Base-by-base conservation (phyloP, 371 early-diverging fungal species). In the Apophysomyces variabilis region DNA sequence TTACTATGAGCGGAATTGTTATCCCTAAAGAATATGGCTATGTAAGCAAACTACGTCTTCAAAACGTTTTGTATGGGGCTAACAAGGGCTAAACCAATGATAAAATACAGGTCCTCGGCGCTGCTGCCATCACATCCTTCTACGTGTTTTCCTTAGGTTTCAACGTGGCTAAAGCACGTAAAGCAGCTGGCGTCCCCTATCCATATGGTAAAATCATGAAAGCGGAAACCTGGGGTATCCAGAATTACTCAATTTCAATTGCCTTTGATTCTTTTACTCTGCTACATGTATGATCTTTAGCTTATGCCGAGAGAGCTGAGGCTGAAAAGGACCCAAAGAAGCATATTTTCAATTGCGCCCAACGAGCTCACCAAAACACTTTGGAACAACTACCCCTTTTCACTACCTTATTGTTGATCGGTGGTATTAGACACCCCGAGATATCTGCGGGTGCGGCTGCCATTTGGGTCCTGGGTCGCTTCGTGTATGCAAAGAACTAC, bases 331-430 rank as follows among this genome's bases (percentile, higher is more conserved):
- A 87, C 63, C 75, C 73, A 26, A 82, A 80, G 68, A 89, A 89
- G 71, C 66, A 80, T 66, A 43, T 85, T 38, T 89, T 89, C 77
- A 88, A 89, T 79, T 89, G 91, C 78, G 68, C 77, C 64, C 91
- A 91, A 73, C 85, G 91, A 54, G 88, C 85, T 37, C 91, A 91
- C 75, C 91, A 89, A 68, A 78, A 79, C 60, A 70, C 75, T 13
- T 62, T 78, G 12, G 84, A 78, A 59, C 36, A 57, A 9, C 74
- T 75, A 38, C 79, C 85, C 14, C 12, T 77, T 7, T 74, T 71
- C 44, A 62, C 70, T 57, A 66, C 73, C 43, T 61, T 77, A 11
- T 74, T 87, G 45, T 60, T 81, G 50, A 57, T 81, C 38, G 79
- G 83, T 50, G 86, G 88, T 41, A 57, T 89, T 35, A 65, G 77